Base-by-base conservation (phyloP, 1,284 basidiomycete genomes). In the Lentinus polychrous region DNA sequence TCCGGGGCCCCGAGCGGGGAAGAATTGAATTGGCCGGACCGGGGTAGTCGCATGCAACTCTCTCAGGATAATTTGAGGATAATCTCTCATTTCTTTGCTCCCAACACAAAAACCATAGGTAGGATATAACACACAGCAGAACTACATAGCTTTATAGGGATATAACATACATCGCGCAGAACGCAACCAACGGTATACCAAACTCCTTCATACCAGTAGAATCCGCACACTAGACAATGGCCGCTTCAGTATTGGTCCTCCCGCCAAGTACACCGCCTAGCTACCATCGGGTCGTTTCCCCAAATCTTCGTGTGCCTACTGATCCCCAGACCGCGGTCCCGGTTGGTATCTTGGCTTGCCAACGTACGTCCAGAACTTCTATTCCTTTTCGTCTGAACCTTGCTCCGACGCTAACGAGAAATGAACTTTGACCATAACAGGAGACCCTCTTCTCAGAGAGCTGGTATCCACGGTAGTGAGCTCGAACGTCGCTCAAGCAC, bases 271-370 rank as follows among this genome's bases (percentile, higher is more conserved):
- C 75, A 4, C 79, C 79, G 15, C 56, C 69, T 6, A 71, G 76
- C 38, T 87, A 87, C 62, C 82, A 84, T 58, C 75, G 77, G 48
- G 75, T 86, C 36, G 58, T 81, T 48, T 83, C 81, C 3, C 68
- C 75, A 5, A 75, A 75, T 8, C 66, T 86, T 12, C 61, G 49
- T 17, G 63, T 86, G 45, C 75, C 82, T n/a, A 65, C 69, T 15
- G 73, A 81, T 45, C 64, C 71, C 8, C 58, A 65, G 18, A 52
- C 68, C 4, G 63, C 82, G 11, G 74, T 86, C 37, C 85, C 84
- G 34, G 83, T 87, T 37, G 84, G 85, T 45, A 70, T 87, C 15
- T 68, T 87, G 36, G 77, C 84, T 34, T 87, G 84, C 61, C 83
- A 86, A 72, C 79, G 83, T 83, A 62, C 59, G 70, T 63, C 49